Evolutionary conservation across 2,329 filamentous ascomycete genomes (phyloP).

Genomic region (Escovopsis weberi): DNA sequence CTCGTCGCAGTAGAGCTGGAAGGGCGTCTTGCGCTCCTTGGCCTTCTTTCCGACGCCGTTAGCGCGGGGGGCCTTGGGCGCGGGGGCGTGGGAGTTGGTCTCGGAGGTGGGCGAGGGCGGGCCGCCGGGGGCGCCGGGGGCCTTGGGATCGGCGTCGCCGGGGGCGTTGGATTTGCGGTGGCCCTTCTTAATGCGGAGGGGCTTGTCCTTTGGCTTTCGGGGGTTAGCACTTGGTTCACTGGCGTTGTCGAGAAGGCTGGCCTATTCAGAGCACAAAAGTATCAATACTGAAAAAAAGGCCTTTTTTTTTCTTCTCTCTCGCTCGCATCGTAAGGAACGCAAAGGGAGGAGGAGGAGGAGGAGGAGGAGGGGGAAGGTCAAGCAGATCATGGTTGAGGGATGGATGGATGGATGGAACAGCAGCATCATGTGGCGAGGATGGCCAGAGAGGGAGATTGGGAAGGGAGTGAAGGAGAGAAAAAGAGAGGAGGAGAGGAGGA

Average conservation of each 20-base stretch:
- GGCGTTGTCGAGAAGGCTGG: slow-evolving; percentile 16
- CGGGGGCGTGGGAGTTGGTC: slow-evolving; percentile 23
- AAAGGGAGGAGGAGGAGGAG: slow-evolving; percentile 2
- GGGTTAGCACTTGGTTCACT: slow-evolving; percentile 21
- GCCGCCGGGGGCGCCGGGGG: slow-evolving; percentile 30
- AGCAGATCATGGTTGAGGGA: too few species aligned
- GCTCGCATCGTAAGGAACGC: neutral
- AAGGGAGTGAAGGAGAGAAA: slow-evolving; percentile 4
- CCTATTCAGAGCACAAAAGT: slow-evolving; percentile 20
- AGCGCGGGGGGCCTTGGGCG: slow-evolving; percentile 16
- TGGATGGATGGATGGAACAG: too few species aligned
- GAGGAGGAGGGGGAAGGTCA: neutral
- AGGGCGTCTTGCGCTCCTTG: slow-evolving; percentile 32
- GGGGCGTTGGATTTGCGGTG: slow-evolving; percentile 46
- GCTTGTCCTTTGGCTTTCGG: slow-evolving; percentile 60
- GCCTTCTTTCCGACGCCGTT: slow-evolving; percentile 27
- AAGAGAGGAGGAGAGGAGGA: too few species aligned
- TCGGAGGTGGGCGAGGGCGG: slow-evolving; percentile 35
- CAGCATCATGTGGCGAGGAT: too few species aligned
- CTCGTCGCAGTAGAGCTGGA: slow-evolving; percentile 41
- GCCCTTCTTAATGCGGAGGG: slow-evolving; percentile 58
- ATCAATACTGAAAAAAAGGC: slow-evolving; percentile 17
- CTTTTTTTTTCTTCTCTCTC: neutral
- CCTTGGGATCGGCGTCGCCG: slow-evolving; percentile 28
- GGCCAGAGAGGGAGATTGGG: neutral